Evolutionary conservation across 176 grass and related monocot genomes (phyloP).

Genomic region (Secale cereale): DNA sequence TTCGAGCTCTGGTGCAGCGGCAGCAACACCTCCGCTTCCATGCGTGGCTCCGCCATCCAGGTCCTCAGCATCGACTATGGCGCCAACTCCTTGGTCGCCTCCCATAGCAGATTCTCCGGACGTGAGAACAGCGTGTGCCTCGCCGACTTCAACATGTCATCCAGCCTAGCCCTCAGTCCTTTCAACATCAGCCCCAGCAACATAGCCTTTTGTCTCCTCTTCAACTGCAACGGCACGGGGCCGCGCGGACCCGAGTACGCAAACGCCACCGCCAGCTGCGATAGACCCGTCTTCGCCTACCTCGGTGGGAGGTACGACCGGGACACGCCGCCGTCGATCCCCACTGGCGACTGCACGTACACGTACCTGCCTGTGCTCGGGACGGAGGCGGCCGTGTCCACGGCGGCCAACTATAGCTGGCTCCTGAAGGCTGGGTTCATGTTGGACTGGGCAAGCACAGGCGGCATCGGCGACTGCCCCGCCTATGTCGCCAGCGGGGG

Average conservation of each 20-base stretch:
- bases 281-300: neutral
- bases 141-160: slow-evolving; percentile 23
- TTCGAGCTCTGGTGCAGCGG: slow-evolving; percentile 31
- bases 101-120: neutral
- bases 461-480: neutral
- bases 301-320: slow-evolving; percentile 1
- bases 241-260: neutral
- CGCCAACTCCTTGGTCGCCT: slow-evolving; percentile 5
- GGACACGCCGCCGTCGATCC: neutral
- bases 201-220: slow-evolving; percentile 41
- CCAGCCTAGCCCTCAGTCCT: slow-evolving; percentile 24
- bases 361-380: slow-evolving; percentile 29
- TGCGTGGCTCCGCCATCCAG: neutral
- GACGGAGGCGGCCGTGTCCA: neutral
- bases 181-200: slow-evolving; percentile 18
- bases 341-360: neutral
- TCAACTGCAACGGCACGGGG: slow-evolving; percentile 2
- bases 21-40: neutral
- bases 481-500: slow-evolving; percentile 27
- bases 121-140: slow-evolving; percentile 10
- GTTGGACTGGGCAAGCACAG: slow-evolving; percentile 22
- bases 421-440: slow-evolving; percentile 38
- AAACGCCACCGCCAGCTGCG: neutral
- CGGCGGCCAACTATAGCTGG: slow-evolving; percentile 15
- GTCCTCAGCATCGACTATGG: slow-evolving; percentile 32